These are phyloP conservation scores for Chrysosporium queenslandicum DNA, from an alignment of 2,329 filamentous ascomycete genomes.

Conservation along the genomic window DNA sequence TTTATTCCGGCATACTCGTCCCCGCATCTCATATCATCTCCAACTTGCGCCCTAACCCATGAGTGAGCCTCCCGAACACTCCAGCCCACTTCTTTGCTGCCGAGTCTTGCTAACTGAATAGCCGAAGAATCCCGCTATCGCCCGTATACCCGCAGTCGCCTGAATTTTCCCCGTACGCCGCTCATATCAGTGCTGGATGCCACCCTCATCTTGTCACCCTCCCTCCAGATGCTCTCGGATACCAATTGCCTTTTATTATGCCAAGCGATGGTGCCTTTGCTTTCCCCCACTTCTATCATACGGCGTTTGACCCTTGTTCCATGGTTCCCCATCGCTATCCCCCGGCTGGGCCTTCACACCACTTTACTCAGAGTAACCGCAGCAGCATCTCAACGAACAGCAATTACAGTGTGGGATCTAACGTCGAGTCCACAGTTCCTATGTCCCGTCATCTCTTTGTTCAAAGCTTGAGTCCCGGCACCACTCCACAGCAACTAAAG, in stretches of 20 bases:
- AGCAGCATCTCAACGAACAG: slow-evolving; percentile 14
- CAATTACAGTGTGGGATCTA: slow-evolving; percentile 9
- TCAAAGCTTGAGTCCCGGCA: slow-evolving; percentile 24
- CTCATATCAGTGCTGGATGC: slow-evolving; percentile 4
- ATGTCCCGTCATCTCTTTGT: slow-evolving; percentile 19
- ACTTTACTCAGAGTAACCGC: slow-evolving; percentile 14
- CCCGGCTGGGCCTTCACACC: slow-evolving; percentile 20
- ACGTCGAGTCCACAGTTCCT: slow-evolving; percentile 1
- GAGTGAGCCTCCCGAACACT: slow-evolving; percentile 23
- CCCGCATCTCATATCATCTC: slow-evolving; percentile 27
- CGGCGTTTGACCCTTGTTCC: slow-evolving; percentile 23
- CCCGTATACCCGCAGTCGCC: slow-evolving; percentile 15
- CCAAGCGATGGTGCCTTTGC: slow-evolving; percentile 16
- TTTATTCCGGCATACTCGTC: slow-evolving; percentile 26
- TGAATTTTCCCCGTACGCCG: slow-evolving; percentile 15
- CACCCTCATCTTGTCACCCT: slow-evolving; percentile 14
- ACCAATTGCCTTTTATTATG: slow-evolving; percentile 15
- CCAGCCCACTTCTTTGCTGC: neutral
- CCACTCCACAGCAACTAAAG: slow-evolving; percentile 25
- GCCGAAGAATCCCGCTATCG: slow-evolving; percentile 14
- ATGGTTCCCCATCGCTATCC: slow-evolving; percentile 24
- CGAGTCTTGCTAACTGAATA: neutral
- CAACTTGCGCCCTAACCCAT: slow-evolving; percentile 29
- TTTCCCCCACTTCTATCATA: slow-evolving; percentile 24
- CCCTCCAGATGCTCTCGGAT: slow-evolving; percentile 15